Evolutionary conservation across 305 asterid genomes (phyloP).

Genomic region (Lippia alba): DNA sequence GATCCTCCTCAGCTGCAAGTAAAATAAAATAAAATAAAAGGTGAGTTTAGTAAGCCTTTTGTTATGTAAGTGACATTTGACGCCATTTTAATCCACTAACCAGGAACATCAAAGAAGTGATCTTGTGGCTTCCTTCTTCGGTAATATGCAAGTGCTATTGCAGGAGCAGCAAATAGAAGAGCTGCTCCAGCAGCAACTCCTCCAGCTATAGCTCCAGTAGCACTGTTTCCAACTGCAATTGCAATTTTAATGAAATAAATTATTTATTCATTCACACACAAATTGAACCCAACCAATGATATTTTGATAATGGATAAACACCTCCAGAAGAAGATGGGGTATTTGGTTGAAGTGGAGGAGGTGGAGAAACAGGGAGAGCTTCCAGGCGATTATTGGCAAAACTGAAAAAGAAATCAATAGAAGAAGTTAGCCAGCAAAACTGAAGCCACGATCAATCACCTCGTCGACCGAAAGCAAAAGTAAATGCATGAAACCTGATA

Average conservation of each 20-base stretch:
- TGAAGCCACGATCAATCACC: slow-evolving; percentile 27
- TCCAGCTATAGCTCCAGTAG: slow-evolving; percentile 81
- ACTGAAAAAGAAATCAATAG: slow-evolving; percentile 47
- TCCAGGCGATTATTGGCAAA: slow-evolving; percentile 66
- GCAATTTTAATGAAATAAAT: slow-evolving; percentile 12
- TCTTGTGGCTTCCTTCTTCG: slow-evolving; percentile 77
- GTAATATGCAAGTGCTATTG: slow-evolving; percentile 73
- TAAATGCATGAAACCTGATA: slow-evolving; percentile 66
- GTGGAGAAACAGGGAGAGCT: slow-evolving; percentile 67
- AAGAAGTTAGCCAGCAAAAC: slow-evolving; percentile 35
- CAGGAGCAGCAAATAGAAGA: slow-evolving; percentile 80
- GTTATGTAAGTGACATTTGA: background rate
- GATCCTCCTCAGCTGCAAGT: slow-evolving; percentile 84
- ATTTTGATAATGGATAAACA: slow-evolving; percentile 31
- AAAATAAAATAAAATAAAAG: background rate
- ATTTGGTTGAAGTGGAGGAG: slow-evolving; percentile 72
- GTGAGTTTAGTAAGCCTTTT: too few relatives aligned
- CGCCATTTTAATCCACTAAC: slow-evolving; percentile 46
- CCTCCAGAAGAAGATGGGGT: slow-evolving; percentile 69
- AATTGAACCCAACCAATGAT: slow-evolving; percentile 13
- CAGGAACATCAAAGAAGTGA: slow-evolving; percentile 90
- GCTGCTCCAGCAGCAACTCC: slow-evolving; percentile 94
- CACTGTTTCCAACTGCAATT: slow-evolving; percentile 62
- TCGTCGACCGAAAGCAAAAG: slow-evolving; percentile 28
- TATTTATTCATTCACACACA: slow-evolving; percentile 12